A percentile compares a stretch with the other conserved stretches of the same genome.
phyloP scores from a whole-genome alignment of 2,329 filamentous ascomycete genomes.

The Balansia obtecta region DNA sequence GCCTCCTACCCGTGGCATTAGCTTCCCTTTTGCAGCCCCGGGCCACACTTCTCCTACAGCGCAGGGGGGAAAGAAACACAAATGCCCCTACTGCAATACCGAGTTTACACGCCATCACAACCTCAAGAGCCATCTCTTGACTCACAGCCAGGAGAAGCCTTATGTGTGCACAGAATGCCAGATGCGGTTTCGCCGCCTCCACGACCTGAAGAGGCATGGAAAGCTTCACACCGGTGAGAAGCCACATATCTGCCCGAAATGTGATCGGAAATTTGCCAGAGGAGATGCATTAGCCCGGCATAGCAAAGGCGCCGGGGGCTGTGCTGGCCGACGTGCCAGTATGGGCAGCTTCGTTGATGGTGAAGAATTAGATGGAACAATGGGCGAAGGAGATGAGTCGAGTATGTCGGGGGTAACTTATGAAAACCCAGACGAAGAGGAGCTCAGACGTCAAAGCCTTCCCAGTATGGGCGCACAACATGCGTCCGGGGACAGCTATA shows the following conservation, averaged over 20 bases:
- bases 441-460: slow-evolving; percentile 54
- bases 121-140: slow-evolving; percentile 91
- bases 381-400: slow-evolving; percentile 39
- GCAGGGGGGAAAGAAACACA: slow-evolving; percentile 67
- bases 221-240: slow-evolving; percentile 96
- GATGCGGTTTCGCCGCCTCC: slow-evolving; percentile 80
- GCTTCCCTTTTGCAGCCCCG: slow-evolving; percentile 38
- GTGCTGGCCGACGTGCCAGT: slow-evolving; percentile 80
- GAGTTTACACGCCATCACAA: slow-evolving; percentile 98
- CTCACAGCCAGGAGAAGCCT: slow-evolving; percentile 96
- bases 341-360: slow-evolving; percentile 72
- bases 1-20: slow-evolving; percentile 39
- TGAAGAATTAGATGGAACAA: slow-evolving; percentile 51
- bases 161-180: slow-evolving; percentile 91
- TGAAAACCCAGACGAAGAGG: slow-evolving; percentile 46
- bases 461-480: slow-evolving; percentile 66
- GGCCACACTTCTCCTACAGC: slow-evolving; percentile 45
- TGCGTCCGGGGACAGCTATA: slow-evolving; percentile 42
- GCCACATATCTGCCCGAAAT: slow-evolving; percentile 89
- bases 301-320: slow-evolving; percentile 90
- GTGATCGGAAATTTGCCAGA: slow-evolving; percentile 85
- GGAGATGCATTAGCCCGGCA: slow-evolving; percentile 91
- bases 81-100: slow-evolving; percentile 90
- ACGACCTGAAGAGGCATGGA: slow-evolving; percentile 90
- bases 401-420: slow-evolving; percentile 45